These are phyloP conservation scores for Hypoxylon fragiforme DNA, from an alignment of 495 filamentous ascomycete genomes.

Conservation along the genomic window DNA sequence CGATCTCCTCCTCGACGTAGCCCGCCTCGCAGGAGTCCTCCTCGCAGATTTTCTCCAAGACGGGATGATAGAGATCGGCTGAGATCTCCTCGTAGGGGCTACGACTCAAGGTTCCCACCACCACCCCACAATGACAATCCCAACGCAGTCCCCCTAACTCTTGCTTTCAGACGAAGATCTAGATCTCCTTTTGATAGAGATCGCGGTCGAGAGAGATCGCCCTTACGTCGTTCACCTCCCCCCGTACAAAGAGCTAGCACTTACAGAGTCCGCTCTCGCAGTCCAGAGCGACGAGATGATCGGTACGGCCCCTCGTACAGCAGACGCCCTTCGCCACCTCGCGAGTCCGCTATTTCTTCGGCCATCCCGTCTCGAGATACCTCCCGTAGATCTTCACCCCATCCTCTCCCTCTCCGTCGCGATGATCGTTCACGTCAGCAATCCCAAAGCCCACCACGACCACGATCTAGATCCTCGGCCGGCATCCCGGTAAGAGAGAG, in stretches of 20 bases:
- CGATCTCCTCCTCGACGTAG: slow-evolving; percentile 43
- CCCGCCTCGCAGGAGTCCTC: slow-evolving; percentile 39
- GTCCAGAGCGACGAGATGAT: slow-evolving; percentile 50
- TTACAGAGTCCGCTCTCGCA: slow-evolving; percentile 50
- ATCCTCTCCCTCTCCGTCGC: slow-evolving; percentile 43
- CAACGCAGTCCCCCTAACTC: slow-evolving; percentile 36
- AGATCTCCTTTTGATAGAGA: slow-evolving; percentile 52
- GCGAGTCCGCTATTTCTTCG: slow-evolving; percentile 49
- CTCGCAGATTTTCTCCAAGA: slow-evolving; percentile 49
- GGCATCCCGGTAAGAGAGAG: slow-evolving; percentile 32
- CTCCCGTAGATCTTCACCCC: slow-evolving; percentile 49
- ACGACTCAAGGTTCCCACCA: slow-evolving; percentile 37
- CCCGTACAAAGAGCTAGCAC: slow-evolving; percentile 37
- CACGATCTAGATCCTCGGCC: slow-evolving; percentile 36
- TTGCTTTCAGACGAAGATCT: slow-evolving; percentile 47
- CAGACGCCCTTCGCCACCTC: slow-evolving; percentile 46
- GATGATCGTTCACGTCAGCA: slow-evolving; percentile 48
- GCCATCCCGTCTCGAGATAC: slow-evolving; percentile 48
- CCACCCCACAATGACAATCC: slow-evolving; percentile 25
- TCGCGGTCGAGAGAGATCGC: slow-evolving; percentile 44
- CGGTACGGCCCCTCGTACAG: slow-evolving; percentile 41
- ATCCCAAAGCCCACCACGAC: slow-evolving; percentile 42
- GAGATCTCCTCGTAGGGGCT: slow-evolving; percentile 41
- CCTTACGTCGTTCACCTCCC: slow-evolving; percentile 44
- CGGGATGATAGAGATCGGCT: slow-evolving; percentile 41